These are phyloP conservation scores for Hypoxylon subgilvum DNA, from an alignment of 495 filamentous ascomycete species.

Conservation along the genomic window DNA sequence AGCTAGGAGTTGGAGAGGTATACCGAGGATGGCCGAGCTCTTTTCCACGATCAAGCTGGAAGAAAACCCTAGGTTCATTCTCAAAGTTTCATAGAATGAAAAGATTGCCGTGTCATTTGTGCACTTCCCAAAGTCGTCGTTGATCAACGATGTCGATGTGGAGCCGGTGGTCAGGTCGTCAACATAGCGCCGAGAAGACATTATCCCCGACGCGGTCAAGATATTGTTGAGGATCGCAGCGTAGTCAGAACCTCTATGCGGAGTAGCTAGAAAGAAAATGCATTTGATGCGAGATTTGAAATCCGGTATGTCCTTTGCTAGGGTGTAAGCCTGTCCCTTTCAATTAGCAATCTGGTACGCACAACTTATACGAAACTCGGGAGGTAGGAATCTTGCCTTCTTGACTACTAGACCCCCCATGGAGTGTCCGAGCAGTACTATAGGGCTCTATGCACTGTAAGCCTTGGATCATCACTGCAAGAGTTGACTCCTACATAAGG, in stretches of 20 bases:
- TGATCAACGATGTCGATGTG: slow-evolving; percentile 41
- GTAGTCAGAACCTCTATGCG: slow-evolving; percentile 51
- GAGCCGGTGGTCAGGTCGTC: slow-evolving; percentile 46
- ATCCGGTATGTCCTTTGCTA: slow-evolving; percentile 9
- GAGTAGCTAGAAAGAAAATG: slow-evolving; percentile 54
- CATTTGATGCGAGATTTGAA: slow-evolving; percentile 34
- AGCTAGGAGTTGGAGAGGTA: not conserved
- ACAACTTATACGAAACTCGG: too few relatives aligned
- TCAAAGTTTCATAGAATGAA: slow-evolving; percentile 54
- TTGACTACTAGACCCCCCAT: slow-evolving; percentile 58
- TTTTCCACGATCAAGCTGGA: slow-evolving; percentile 41
- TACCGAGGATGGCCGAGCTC: slow-evolving; percentile 5
- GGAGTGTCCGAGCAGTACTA: slow-evolving; percentile 50
- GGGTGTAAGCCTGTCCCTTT: slow-evolving; percentile 15
- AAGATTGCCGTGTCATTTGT: slow-evolving; percentile 38
- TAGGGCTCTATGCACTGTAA: slow-evolving; percentile 39
- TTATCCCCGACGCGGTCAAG: slow-evolving; percentile 22
- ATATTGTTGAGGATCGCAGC: slow-evolving; percentile 47
- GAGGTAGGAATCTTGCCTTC: too few relatives aligned
- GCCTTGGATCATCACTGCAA: too few relatives aligned
- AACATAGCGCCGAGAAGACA: slow-evolving; percentile 44
- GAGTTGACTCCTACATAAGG: not conserved
- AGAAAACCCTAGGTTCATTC: slow-evolving; percentile 38
- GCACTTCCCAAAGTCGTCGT: slow-evolving; percentile 51
- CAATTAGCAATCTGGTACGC: not conserved